Conservation (phyloP, 768 basidiomycete species). For the Lactarius deliciosus region DNA sequence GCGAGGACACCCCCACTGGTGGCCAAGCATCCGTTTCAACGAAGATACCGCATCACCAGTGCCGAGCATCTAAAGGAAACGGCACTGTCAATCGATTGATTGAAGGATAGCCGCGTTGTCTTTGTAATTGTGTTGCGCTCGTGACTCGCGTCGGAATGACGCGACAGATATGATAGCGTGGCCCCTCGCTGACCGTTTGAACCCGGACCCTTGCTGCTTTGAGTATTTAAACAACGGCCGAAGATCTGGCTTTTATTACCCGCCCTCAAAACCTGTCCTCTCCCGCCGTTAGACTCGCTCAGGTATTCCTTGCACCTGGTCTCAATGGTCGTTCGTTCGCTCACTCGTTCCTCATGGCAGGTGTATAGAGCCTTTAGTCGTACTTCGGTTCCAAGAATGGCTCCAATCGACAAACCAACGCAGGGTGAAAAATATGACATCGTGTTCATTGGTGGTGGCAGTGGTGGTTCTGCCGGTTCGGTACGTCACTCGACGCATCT, state of each 20-base stretch:
- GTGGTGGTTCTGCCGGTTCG: conserved; percentile 86
- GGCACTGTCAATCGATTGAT: not conserved
- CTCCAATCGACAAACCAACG: conserved; percentile 66
- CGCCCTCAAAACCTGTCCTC: conserved; percentile 16
- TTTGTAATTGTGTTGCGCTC: not conserved
- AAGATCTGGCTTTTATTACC: conserved; percentile 16
- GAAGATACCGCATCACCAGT: no score
- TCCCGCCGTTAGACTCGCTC: conserved; percentile 19
- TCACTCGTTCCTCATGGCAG: conserved; percentile 34
- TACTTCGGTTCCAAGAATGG: conserved; percentile 52
- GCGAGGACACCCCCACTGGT: not conserved
- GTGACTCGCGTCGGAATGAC: not conserved
- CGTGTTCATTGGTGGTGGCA: conserved; percentile 90
- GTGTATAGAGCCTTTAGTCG: conserved; percentile 47
- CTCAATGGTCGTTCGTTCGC: not conserved
- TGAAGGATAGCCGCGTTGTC: no score
- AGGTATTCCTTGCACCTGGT: conserved; percentile 11
- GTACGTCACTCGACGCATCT: conserved; percentile 45
- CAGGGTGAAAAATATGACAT: conserved; percentile 69
- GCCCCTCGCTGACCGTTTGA: not conserved
- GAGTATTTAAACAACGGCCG: conserved; percentile 1
- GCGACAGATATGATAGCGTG: not conserved
- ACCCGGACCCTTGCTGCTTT: not conserved
- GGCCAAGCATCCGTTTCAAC: not conserved
- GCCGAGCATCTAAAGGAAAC: no score